A percentile compares a stretch with the other conserved stretches of the same genome.
Evolutionary conservation across 2,329 filamentous ascomycete genomes (phyloP).

Genomic region (Fusarium ramigenum): DNA sequence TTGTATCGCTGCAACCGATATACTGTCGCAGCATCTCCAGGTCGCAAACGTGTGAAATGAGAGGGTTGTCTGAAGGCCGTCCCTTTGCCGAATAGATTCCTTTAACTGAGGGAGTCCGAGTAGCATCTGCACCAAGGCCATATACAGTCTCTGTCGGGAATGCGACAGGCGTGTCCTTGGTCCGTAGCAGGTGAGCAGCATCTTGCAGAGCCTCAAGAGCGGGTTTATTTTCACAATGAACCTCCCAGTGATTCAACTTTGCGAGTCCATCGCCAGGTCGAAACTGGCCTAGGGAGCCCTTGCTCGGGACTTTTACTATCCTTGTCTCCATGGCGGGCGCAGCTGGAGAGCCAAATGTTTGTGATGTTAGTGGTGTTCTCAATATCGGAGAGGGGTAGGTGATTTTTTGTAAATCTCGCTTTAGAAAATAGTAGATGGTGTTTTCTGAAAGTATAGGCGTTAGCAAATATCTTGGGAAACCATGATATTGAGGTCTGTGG

Average conservation of each 20-base stretch:
- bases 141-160: conserved; percentile 99
- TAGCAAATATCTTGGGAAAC: background rate
- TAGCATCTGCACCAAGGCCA: conserved; percentile 95
- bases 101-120: conserved; percentile 80
- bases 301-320: conserved; percentile 49
- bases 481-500: conserved; percentile 18
- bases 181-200: conserved; percentile 73
- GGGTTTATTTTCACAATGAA: conserved; percentile 45
- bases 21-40: conserved; percentile 77
- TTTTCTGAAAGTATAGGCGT: background rate
- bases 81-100: conserved; percentile 96
- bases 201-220: conserved; percentile 60
- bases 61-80: conserved; percentile 89
- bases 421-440: background rate
- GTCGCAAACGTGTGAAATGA: conserved; percentile 92
- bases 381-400: background rate
- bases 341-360: conserved; percentile 19
- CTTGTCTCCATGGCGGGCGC: conserved; percentile 51
- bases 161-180: conserved; percentile 79
- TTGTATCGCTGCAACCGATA: conserved; percentile 51
- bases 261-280: conserved; percentile 40
- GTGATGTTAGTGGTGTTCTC: conserved; percentile 43
- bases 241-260: conserved; percentile 55
- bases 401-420: background rate
- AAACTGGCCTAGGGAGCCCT: conserved; percentile 49